Conservation (phyloP, 306 rosid genomes). For the cucumber (Cucumis sativus) region Cucumber_9930_V3 NC_026660.2:21844001-21844500, state of each 20-base stretch:
- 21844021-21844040: background rate
- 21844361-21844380: background rate
- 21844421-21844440: too few relatives aligned
- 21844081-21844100: background rate
- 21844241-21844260: background rate
- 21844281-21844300: background rate
- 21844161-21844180: too few relatives aligned
- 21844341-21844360: background rate
- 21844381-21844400: background rate
- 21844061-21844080: background rate
- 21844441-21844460: too few relatives aligned
- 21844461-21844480: too few relatives aligned
- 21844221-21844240: background rate
- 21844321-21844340: background rate
- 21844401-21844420: too few relatives aligned
- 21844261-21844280: background rate
- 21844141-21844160: too few relatives aligned
- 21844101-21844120: background rate
- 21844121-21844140: too few relatives aligned
- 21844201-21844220: background rate
- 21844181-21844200: background rate
- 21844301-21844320: background rate
- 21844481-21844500: too few relatives aligned
- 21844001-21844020: too few relatives aligned
- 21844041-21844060: background rate